These are phyloP conservation scores for Aspergillus bombycis DNA, from an alignment of 2,329 filamentous ascomycete genomes.

Conservation along the genomic window DNA sequence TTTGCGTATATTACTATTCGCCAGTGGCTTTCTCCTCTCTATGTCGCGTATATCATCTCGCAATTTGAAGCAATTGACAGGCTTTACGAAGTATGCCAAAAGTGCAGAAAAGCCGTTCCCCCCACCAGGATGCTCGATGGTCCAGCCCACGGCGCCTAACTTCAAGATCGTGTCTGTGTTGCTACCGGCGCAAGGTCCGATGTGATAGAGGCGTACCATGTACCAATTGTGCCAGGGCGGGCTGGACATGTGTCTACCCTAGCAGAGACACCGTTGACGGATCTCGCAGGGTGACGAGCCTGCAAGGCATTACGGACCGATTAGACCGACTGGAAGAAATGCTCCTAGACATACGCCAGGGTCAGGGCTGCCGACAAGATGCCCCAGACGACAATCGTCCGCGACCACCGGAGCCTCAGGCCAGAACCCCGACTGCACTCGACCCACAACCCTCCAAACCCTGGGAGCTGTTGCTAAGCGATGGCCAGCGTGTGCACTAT, in stretches of 20 bases:
- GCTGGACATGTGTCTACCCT: slow-evolving; percentile 2
- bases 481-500: slow-evolving; percentile 1
- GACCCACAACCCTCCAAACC: no score
- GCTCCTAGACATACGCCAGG: neutral
- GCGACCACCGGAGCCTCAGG: no score
- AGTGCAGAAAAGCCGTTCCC: no score
- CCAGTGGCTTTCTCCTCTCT: no score
- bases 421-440: neutral
- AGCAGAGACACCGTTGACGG: neutral
- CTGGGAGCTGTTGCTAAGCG: neutral
- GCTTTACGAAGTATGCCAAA: no score
- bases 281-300: neutral
- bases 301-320: neutral
- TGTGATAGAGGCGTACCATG: neutral
- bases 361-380: no score
- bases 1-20: no score
- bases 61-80: no score
- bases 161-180: neutral
- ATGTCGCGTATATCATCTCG: no score
- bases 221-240: neutral
- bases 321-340: slow-evolving; percentile 1
- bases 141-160: no score
- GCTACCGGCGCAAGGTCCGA: slow-evolving; percentile 5
- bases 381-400: no score
- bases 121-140: no score